These are phyloP conservation scores for Lunasporangiospora selenospora DNA, from an alignment of 192 early-diverging fungal species.

Conservation along the genomic window DNA sequence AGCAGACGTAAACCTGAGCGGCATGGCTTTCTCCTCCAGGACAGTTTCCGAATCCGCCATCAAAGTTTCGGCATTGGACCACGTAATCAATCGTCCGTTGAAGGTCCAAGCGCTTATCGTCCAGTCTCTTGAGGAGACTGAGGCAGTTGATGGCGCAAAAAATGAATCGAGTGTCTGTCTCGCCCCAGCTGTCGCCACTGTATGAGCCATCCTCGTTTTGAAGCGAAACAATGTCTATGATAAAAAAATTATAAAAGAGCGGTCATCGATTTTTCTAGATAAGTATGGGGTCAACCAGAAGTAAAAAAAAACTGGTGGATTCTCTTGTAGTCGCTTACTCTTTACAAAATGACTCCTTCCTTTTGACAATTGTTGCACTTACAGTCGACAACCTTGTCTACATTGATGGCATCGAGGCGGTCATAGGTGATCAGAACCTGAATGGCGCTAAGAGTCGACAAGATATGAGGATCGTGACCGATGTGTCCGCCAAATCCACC, in stretches of 20 bases:
- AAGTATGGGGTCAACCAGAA: too few species aligned
- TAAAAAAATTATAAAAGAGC: not conserved
- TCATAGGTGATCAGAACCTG: slow-evolving; percentile 87
- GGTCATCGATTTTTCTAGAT: not conserved
- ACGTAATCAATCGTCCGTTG: slow-evolving; percentile 75
- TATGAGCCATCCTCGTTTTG: slow-evolving; percentile 82
- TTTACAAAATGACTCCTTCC: too few species aligned
- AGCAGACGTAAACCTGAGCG: slow-evolving; percentile 91
- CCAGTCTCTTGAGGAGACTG: slow-evolving; percentile 76
- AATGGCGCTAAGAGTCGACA: slow-evolving; percentile 91
- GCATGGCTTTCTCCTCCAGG: slow-evolving; percentile 94
- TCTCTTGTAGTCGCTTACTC: too few species aligned
- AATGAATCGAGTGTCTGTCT: slow-evolving; percentile 93
- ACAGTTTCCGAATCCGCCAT: slow-evolving; percentile 92
- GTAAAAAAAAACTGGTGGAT: too few species aligned
- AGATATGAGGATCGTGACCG: slow-evolving; percentile 89
- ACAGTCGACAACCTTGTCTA: slow-evolving; percentile 72
- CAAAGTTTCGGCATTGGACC: slow-evolving; percentile 87
- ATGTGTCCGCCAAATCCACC: slow-evolving; percentile 91
- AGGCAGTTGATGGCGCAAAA: slow-evolving; percentile 84
- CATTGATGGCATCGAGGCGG: slow-evolving; percentile 79
- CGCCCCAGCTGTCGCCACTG: slow-evolving; percentile 91
- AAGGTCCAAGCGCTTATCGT: slow-evolving; percentile 67
- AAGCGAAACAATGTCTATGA: slow-evolving; percentile 65
- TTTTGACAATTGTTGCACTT: slow-evolving; percentile 23